Conservation (phyloP, 1,139 yeast genomes). For the Taiozyma sp. region DNA sequence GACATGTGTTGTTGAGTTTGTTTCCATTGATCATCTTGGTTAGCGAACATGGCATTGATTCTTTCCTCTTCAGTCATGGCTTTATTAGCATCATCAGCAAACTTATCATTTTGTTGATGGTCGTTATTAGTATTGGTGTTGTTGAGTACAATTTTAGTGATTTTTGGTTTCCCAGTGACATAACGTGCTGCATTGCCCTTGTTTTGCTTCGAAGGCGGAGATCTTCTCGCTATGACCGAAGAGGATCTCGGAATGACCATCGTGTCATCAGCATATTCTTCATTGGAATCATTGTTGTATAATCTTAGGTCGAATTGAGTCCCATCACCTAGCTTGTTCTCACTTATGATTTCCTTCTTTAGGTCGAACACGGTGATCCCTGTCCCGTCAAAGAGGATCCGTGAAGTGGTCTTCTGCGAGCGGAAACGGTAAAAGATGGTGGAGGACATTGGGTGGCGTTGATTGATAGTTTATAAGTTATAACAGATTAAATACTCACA, state of each 20-base stretch:
- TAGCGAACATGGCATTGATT: slow-evolving; percentile 86
- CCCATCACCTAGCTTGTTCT: slow-evolving; percentile 79
- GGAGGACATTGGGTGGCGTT: slow-evolving; percentile 57
- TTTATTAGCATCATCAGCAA: slow-evolving; percentile 27
- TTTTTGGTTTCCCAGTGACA: slow-evolving; percentile 78
- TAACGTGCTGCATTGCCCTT: slow-evolving; percentile 68
- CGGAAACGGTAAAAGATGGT: slow-evolving; percentile 83
- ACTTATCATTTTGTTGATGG: slow-evolving; percentile 19
- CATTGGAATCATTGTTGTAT: slow-evolving; percentile 74
- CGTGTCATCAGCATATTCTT: slow-evolving; percentile 81
- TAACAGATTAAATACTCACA: too few relatives aligned
- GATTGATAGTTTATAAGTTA: not conserved
- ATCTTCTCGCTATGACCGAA: slow-evolving; percentile 72
- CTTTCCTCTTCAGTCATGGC: slow-evolving; percentile 76
- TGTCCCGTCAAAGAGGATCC: slow-evolving; percentile 90
- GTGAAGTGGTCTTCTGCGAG: slow-evolving; percentile 76
- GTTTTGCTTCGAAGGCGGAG: slow-evolving; percentile 64
- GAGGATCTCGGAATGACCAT: slow-evolving; percentile 82
- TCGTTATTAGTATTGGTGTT: slow-evolving; percentile 8
- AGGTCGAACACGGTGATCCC: slow-evolving; percentile 93
- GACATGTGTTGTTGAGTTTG: slow-evolving; percentile 91
- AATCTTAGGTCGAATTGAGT: slow-evolving; percentile 75
- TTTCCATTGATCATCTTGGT: slow-evolving; percentile 91
- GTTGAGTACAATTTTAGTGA: slow-evolving; percentile 36
- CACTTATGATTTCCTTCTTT: slow-evolving; percentile 81